Base-by-base conservation (phyloP, 129 eudicot genomes). In the Flaveria sonorensis region DNA sequence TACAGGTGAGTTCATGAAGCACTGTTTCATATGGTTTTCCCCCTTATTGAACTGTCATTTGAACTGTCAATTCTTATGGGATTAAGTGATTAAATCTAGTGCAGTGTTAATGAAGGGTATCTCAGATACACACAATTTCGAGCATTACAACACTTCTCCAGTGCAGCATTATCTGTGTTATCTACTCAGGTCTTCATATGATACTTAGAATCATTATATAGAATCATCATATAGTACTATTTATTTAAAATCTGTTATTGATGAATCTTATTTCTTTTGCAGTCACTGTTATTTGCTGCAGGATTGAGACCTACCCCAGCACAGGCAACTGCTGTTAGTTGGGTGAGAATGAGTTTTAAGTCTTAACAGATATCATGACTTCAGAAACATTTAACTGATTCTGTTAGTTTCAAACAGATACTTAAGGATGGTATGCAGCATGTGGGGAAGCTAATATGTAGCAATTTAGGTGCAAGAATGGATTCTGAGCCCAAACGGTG, bases 401-500 rank as follows among this genome's bases (percentile, higher is more conserved):
- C 72, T 32, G 19, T 66, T 48, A 12, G 61, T 80, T 63, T 62
- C 6, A 9, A 70, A 70, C 93, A 95, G 97, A 79, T 95, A 81
- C 79, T 95, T 43, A 95, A 91, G 78, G 99, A 95, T 48, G 97
- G 99, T 43, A 95, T 95, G 99, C 94, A 95, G 88, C 97, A 94
- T 56, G 89, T 82, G 52, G 97, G 99, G 64, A 91, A 94, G 77
- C 90, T 94, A 61, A 89, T 94, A 79, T 94, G 99, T 83, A 91
- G 99, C 88, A 94, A 83, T 81, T 87, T 94, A 78, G 99, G 99
- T 70, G 91, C 99, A 71, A 89, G 97, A 76, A 95, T 91, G 97
- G 99, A 95, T 85, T 95, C 99, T 6, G 97, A 95, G 76, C 97
- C 99, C 47, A 94, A 94, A 81, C 82, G 96, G 30, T 94, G 99